Percentiles rank a stretch among this genome's conserved stretches.
Evolutionary conservation across 371 early-diverging fungal genomes (phyloP).

Genomic region (Rhizopus stolonifer): DNA sequence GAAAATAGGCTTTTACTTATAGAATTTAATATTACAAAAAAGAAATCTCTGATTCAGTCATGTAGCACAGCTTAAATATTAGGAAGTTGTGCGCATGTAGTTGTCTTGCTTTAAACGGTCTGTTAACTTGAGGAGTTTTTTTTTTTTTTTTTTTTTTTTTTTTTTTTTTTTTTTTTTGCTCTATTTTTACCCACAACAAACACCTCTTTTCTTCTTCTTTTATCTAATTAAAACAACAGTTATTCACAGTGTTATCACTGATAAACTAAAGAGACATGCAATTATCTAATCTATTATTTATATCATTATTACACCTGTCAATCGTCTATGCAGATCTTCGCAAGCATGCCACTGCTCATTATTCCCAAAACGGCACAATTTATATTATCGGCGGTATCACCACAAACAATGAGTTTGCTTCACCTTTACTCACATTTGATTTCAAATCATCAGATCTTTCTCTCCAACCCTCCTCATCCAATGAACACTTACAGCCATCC

Average conservation of each 20-base stretch:
- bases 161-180: slow-evolving; percentile 4
- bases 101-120: slow-evolving; percentile 3
- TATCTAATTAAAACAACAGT: not conserved
- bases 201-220: too few species aligned
- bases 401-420: slow-evolving; percentile 1
- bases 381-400: slow-evolving; percentile 15
- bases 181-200: not conserved
- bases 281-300: not conserved
- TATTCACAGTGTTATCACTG: too few species aligned
- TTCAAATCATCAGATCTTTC: slow-evolving; percentile 9
- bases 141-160: not conserved
- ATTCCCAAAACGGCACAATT: slow-evolving; percentile 13
- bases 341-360: slow-evolving; percentile 18
- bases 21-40: too few species aligned
- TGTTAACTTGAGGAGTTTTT: not conserved
- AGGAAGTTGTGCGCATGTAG: slow-evolving; percentile 10
- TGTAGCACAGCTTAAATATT: not conserved
- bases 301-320: not conserved
- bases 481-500: not conserved
- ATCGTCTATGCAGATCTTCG: slow-evolving; percentile 12
- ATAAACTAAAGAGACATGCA: too few species aligned
- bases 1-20: too few species aligned
- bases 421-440: slow-evolving; percentile 7
- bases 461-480: not conserved
- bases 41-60: not conserved